Evolutionary conservation across 495 filamentous ascomycete genomes (phyloP).

Genomic region (Penicillium soppii): DNA sequence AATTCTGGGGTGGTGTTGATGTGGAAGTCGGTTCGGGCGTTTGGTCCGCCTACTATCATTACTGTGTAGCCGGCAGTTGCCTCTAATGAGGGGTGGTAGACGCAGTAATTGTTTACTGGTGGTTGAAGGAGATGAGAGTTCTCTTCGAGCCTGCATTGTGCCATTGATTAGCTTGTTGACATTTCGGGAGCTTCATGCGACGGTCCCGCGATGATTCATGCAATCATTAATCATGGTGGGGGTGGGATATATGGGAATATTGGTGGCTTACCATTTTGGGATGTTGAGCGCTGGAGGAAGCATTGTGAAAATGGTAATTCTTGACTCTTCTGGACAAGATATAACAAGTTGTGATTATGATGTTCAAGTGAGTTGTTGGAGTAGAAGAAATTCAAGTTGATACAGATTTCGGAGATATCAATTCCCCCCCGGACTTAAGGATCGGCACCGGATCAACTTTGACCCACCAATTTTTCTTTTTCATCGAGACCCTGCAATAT

Average conservation of each 20-base stretch:
- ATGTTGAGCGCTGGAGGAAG: slow-evolving; percentile 62
- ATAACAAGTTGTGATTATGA: background rate
- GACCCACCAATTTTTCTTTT: slow-evolving; percentile 36
- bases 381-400: slow-evolving; percentile 10
- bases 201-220: slow-evolving; percentile 17
- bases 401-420: slow-evolving; percentile 27
- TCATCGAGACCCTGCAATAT: no score
- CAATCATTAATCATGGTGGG: slow-evolving; percentile 15
- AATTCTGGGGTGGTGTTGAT: slow-evolving; percentile 96
- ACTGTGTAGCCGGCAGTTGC: slow-evolving; percentile 47
- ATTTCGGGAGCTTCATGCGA: background rate
- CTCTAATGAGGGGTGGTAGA: slow-evolving; percentile 65
- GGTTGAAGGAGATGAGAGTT: slow-evolving; percentile 93
- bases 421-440: slow-evolving; percentile 22
- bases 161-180: background rate
- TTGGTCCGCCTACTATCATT: slow-evolving; percentile 92
- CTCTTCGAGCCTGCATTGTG: slow-evolving; percentile 70
- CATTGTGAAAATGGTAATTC: slow-evolving; percentile 21
- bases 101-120: slow-evolving; percentile 95
- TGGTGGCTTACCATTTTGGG: slow-evolving; percentile 71
- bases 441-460: slow-evolving; percentile 25
- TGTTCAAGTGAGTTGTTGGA: slow-evolving; percentile 3
- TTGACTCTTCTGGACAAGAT: background rate
- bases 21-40: slow-evolving; percentile 96
- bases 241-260: background rate